Evolutionary conservation across 805 yeast genomes (phyloP), one percentile per base, ranked within the genome.

Genomic region (Starmerella bombicola): DNA sequence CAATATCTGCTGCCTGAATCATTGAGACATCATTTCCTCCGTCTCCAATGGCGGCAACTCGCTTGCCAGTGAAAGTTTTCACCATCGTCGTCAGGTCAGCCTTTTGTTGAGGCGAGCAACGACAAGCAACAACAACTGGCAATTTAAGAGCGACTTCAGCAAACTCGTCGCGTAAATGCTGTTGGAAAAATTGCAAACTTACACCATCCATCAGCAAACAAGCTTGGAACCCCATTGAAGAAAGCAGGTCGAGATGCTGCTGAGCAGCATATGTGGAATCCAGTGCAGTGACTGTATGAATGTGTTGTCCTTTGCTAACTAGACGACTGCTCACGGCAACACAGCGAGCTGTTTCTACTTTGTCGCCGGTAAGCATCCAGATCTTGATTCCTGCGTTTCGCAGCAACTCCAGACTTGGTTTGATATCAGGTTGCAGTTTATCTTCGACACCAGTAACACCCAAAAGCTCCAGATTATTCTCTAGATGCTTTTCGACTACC

Each of bases 331-430:
- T 82, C n/a, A 93, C 81, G 17, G 96, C 85, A 30, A 91, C 96
- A 69, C 98, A 91, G 45, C 85, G 75, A 1, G 98, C 98, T 0
- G 99, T 91, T 63, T 91, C 99, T 5, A 91, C 97, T 59, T 91
- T 91, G 60, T 91, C 99, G 51, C 99, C 99, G 0, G 99, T 91
- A 35, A 91, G 66, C 98, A 91, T 93, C 99, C 99, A 91, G 38
- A 91, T 91, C 54, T 86, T 86, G 41, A 93, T 75, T 3, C 97
- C 98, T 0, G 97, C 99, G 62, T 93, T 91, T 52, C 98, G 72
- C 50, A 91, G 67, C 26, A 86, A 68, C 64, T 91, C 99, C 43
- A 91, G 77, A 0, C 95, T 83, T 0, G 93, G 71, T 61, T 88
- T 88, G 36, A 93, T 95, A 58, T 88, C 85, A 42, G 74, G 70